Evolutionary conservation across 2,329 filamentous ascomycete genomes (phyloP).

Genomic region (Fusarium algeriense): DNA sequence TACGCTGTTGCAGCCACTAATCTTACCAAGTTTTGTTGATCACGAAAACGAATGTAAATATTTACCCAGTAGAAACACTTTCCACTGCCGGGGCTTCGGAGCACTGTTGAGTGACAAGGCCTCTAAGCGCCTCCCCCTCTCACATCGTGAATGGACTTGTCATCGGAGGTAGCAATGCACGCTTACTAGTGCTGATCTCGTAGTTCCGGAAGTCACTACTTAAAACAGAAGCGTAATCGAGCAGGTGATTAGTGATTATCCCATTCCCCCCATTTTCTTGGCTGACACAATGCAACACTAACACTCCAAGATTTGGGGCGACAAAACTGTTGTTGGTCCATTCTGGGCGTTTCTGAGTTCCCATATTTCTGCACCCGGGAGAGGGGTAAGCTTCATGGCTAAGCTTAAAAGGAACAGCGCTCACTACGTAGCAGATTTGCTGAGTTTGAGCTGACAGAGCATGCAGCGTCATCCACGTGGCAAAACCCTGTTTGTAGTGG

Average conservation of each 20-base stretch:
- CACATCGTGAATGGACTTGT: constrained; percentile 13
- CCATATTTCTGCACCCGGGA: not conserved
- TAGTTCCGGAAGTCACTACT: constrained; percentile 31
- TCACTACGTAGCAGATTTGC: constrained; percentile 3
- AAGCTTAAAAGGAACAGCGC: constrained; percentile 27
- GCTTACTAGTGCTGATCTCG: constrained; percentile 23
- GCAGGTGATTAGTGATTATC: constrained; percentile 5
- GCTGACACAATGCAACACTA: constrained; percentile 24
- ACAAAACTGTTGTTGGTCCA: not conserved
- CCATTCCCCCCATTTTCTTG: not conserved
- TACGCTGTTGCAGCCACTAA: not conserved
- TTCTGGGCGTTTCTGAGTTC: not conserved
- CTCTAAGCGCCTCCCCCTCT: not conserved
- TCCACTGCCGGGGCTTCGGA: not conserved
- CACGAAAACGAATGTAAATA: constrained; percentile 8
- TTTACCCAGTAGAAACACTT: not conserved
- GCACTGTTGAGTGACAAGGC: not conserved
- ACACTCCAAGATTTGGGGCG: not conserved
- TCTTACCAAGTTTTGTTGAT: not conserved
- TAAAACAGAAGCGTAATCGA: constrained; percentile 23
- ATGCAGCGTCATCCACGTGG: constrained; percentile 26
- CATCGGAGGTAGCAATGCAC: not conserved
- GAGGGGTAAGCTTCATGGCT: constrained; percentile 25
- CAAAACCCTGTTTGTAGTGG: constrained; percentile 11
- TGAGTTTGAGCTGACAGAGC: constrained; percentile 26